A percentile compares a stretch with the other conserved stretches of the same genome.
Conservation (phyloP, 805 yeast species). For the Metschnikowia henanensis region DNA sequence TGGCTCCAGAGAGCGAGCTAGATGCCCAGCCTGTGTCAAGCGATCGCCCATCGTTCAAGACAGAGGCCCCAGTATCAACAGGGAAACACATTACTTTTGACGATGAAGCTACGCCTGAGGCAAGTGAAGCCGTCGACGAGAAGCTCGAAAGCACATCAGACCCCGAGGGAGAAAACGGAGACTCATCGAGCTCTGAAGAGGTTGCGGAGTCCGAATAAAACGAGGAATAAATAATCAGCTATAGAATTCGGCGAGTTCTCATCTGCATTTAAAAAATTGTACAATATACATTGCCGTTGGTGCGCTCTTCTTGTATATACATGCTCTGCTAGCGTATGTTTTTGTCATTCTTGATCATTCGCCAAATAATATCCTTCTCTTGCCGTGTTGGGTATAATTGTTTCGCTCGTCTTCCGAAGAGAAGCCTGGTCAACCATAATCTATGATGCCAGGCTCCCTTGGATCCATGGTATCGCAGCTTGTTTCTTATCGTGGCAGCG, state of each 20-base stretch:
- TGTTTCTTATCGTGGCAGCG: constrained; percentile 8
- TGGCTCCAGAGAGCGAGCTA: constrained; percentile 55
- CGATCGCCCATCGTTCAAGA: constrained; percentile 27
- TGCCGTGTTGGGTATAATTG: constrained; percentile 34
- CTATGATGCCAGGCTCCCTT: constrained; percentile 6
- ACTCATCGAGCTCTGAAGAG: constrained; percentile 15
- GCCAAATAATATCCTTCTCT: constrained; percentile 42
- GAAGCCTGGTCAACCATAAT: constrained; percentile 19
- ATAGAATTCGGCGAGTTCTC: not conserved
- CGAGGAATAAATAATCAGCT: not conserved
- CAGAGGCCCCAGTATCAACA: constrained; percentile 22
- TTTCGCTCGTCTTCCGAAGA: constrained; percentile 29
- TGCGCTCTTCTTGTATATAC: not conserved
- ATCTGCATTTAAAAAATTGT: constrained; percentile 9
- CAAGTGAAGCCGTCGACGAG: constrained; percentile 4
- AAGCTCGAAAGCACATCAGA: constrained; percentile 1
- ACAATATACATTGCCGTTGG: constrained; percentile 5
- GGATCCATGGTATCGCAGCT: constrained; percentile 7
- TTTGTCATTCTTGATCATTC: constrained; percentile 43
- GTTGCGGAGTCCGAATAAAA: constrained; percentile 12
- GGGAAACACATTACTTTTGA: constrained; percentile 20
- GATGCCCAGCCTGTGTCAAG: constrained; percentile 53
- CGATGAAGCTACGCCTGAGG: constrained; percentile 11
- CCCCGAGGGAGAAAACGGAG: constrained; percentile 3
- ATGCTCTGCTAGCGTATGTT: constrained; percentile 6